phyloP scores from a whole-genome alignment of 768 basidiomycete species.

The Podaxis pistillaris region DNA sequence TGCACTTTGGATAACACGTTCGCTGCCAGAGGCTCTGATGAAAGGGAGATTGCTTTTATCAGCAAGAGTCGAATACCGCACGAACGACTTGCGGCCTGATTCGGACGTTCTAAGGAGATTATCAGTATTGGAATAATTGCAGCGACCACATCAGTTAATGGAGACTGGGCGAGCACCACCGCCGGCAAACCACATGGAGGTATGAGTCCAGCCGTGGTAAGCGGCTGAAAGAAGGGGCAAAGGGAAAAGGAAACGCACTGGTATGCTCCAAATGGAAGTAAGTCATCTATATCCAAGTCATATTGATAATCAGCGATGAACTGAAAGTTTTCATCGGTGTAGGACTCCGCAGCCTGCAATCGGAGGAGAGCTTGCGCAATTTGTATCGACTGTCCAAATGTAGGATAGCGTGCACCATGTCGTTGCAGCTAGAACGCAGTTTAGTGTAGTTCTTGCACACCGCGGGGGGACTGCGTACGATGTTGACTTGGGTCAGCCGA shows the following conservation, averaged over 20 bases:
- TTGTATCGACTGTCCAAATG: constrained; percentile 37
- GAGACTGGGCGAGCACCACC: too few relatives aligned
- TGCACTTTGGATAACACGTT: constrained; percentile 66
- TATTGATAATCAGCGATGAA: constrained; percentile 63
- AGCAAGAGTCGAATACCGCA: constrained; percentile 54
- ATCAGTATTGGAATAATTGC: not conserved
- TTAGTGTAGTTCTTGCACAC: not conserved
- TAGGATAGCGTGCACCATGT: constrained; percentile 81
- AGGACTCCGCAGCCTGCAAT: constrained; percentile 45
- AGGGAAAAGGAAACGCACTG: constrained; percentile 44
- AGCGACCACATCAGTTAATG: too few relatives aligned
- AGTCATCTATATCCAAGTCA: constrained; percentile 51
- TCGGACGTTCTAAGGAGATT: constrained; percentile 30
- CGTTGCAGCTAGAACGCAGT: constrained; percentile 58
- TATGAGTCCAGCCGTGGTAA: not conserved
- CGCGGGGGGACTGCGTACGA: not conserved
- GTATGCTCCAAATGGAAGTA: constrained; percentile 65
- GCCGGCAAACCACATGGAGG: not conserved
- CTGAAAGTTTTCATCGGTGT: constrained; percentile 43
- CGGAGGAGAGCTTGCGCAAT: constrained; percentile 53
- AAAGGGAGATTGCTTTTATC: constrained; percentile 45
- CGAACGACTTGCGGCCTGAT: constrained; percentile 49
- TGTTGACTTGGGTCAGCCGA: constrained; percentile 50
- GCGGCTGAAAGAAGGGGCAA: not conserved
- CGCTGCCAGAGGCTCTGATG: constrained; percentile 43